Conservation (phyloP, 2,329 filamentous ascomycete species). For the Xylariaceae sp. region DNA sequence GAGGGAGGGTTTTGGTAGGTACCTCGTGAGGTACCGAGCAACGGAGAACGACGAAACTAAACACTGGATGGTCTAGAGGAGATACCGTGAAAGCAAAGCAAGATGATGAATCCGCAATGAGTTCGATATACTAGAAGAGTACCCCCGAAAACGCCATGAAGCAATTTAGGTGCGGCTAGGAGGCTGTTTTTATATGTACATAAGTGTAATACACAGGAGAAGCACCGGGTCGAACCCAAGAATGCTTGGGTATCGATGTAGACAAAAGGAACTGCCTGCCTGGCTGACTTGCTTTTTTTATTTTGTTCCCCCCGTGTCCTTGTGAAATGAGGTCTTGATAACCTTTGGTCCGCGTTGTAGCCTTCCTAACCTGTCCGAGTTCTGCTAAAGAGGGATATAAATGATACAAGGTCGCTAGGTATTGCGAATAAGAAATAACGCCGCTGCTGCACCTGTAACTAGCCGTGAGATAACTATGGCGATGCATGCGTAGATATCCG, state of each 20-base stretch:
- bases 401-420: background rate
- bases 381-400: background rate
- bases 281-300: constrained; percentile 1
- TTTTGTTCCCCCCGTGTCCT: constrained; percentile 7
- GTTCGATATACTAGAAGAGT: background rate
- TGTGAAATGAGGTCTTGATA: background rate
- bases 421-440: background rate
- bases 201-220: constrained; percentile 22
- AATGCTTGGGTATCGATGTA: constrained; percentile 22
- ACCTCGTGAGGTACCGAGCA: too few relatives aligned
- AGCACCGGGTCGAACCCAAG: constrained; percentile 11
- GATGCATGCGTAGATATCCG: too few relatives aligned
- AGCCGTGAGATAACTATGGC: background rate
- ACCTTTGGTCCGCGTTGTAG: background rate
- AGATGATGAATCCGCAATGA: background rate
- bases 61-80: background rate
- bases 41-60: too few relatives aligned
- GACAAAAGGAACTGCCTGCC: constrained; percentile 16
- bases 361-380: constrained; percentile 1
- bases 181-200: constrained; percentile 27
- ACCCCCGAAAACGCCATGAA: background rate
- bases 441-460: background rate
- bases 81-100: background rate
- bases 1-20: background rate
- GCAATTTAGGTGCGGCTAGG: constrained; percentile 9